Conservation (phyloP, 108 stramenopile genomes). For the Cyclotella sp. region DNA sequence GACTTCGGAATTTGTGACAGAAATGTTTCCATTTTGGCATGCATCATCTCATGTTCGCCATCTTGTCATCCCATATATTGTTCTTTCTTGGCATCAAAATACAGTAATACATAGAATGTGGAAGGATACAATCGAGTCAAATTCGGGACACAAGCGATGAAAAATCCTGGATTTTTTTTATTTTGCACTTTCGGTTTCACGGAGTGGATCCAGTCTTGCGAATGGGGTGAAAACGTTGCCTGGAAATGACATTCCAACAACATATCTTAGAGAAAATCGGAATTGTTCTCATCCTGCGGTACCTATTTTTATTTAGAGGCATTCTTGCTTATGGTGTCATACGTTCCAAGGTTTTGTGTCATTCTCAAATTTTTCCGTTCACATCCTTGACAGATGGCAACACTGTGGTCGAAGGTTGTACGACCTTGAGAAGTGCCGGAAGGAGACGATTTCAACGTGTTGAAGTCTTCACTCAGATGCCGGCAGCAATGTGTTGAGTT, state of each 20-base stretch:
- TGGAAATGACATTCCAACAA: neutral
- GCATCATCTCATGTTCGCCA: neutral
- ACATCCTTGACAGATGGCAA: neutral
- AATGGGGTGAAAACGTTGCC: neutral
- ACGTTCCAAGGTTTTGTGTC: neutral
- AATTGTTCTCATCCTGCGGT: no score
- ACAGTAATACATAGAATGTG: neutral
- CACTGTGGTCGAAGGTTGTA: neutral
- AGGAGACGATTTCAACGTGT: neutral
- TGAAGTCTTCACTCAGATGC: neutral
- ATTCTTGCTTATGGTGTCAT: no score
- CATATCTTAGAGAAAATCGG: neutral
- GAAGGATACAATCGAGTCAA: neutral
- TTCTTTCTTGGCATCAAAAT: neutral
- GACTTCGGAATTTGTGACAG: neutral
- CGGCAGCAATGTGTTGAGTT: neutral
- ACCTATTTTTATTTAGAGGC: neutral
- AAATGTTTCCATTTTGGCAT: neutral
- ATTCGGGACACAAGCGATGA: neutral
- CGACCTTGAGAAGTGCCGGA: neutral
- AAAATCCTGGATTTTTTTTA: neutral
- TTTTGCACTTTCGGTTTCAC: neutral
- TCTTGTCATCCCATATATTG: neutral
- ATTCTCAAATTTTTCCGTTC: neutral
- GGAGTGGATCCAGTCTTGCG: constrained; percentile 6